Percentiles rank a stretch among this genome's conserved stretches.
Conservation (phyloP, 176 grass and related monocot species). For the Echinochloa phyllopogon region DNA sequence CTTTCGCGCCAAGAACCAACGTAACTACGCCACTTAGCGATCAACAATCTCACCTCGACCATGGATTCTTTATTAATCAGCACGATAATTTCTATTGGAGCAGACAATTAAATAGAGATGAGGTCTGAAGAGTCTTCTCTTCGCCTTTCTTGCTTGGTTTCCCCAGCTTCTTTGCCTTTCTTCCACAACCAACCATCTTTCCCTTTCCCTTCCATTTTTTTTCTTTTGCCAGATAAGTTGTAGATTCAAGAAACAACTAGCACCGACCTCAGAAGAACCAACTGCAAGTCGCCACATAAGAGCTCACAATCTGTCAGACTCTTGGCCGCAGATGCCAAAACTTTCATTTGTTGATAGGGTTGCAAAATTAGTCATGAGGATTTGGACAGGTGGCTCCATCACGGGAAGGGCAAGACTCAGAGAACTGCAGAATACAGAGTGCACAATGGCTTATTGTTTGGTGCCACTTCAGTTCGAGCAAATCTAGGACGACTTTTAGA, state of each 20-base stretch:
- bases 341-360: not conserved
- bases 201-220: not conserved
- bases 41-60: not conserved
- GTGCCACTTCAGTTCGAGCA: constrained; percentile 6
- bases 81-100: not conserved
- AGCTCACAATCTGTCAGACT: not conserved
- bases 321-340: not conserved
- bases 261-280: constrained; percentile 1
- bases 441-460: not conserved
- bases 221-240: not conserved
- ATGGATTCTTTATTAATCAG: constrained; percentile 18
- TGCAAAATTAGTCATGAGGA: not conserved
- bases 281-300: constrained; percentile 19
- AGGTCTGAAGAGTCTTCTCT: not conserved
- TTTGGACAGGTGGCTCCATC: not conserved
- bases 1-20: not conserved
- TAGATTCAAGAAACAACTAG: constrained; percentile 31
- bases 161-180: not conserved
- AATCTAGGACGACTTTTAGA: not conserved
- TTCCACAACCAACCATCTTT: not conserved
- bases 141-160: constrained; percentile 29
- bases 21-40: constrained; percentile 9
- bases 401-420: not conserved
- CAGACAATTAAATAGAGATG: not conserved
- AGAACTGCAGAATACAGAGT: not conserved